Conservation (phyloP, 139 green algal species). For the Coccomyxa sp. region DNA sequence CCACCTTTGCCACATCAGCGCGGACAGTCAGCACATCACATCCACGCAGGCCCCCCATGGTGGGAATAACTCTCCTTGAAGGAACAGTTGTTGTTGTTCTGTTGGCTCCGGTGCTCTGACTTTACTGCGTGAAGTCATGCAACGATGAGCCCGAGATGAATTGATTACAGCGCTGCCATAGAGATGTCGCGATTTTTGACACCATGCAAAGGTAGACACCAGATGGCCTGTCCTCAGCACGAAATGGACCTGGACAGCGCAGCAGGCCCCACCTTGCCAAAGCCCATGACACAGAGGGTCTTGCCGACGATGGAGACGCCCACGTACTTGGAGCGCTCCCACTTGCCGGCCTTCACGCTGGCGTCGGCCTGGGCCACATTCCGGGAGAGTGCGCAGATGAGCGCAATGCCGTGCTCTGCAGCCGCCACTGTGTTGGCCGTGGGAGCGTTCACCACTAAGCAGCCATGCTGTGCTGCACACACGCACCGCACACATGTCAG, state of each 20-base stretch:
- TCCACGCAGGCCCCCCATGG: no score
- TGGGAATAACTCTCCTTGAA: no score
- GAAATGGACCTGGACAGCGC: no score
- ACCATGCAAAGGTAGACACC: no score
- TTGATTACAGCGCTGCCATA: no score
- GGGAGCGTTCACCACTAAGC: conserved; percentile 96
- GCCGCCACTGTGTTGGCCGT: conserved; percentile 96
- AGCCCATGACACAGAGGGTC: conserved; percentile 90
- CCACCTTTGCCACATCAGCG: conserved; percentile 50
- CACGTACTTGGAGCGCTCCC: conserved; percentile 82
- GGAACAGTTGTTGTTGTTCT: no score
- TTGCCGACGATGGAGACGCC: conserved; percentile 89
- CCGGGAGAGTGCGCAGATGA: conserved; percentile 79
- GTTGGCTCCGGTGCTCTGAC: no score
- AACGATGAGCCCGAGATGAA: no score
- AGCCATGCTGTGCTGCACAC: conserved; percentile 51
- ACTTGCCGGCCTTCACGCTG: conserved; percentile 85
- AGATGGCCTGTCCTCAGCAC: no score
- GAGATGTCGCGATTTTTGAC: no score
- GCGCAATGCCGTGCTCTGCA: conserved; percentile 94
- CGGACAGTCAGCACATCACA: not conserved
- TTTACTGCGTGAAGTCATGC: no score
- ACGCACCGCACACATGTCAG: not conserved
- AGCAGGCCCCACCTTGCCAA: conserved; percentile 83
- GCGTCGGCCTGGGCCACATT: conserved; percentile 86